Base-by-base conservation (phyloP, 768 basidiomycete genomes). In the Auriscalpium microsporum region DNA sequence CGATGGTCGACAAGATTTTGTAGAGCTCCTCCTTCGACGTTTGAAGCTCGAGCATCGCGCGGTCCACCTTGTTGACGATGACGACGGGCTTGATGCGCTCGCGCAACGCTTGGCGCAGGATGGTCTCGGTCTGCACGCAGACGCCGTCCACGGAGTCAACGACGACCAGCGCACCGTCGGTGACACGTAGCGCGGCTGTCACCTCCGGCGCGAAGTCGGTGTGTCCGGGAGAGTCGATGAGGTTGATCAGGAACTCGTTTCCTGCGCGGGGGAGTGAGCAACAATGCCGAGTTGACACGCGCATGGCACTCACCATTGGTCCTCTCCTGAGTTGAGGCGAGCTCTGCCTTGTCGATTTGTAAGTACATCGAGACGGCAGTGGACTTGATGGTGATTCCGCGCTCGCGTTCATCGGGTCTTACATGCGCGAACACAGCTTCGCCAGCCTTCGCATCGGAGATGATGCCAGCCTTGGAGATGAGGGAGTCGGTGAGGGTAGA, bases 301-400 rank as follows among this genome's bases (percentile, higher is more conserved):
- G 21, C 49, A 37, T 45, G 13, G 54, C 53, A 71, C 80, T 56
- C 63, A 88, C 94, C 93, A 0, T 83, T 82, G 45, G 94, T 96
- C 77, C 96, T 93, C 78, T 99, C 95, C 72, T 90, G 87, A 72
- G 98, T 87, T 54, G 84, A 77, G 10, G 71, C 61, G 33, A 96
- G 67, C 56, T 97, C 91, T 11, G 95, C 94, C 79, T 95, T 91
- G 69, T 79, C 72, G 67, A 99, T 81, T 76, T 93, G 84, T 71
- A 99, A 99, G 76, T 97, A 98, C 95, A 98, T 98, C 57, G 95
- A 95, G 71, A 99, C 96, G 66, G 94, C 95, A 35, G 95, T 98
- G 47, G 94, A 98, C 77, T 99, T 99, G 77, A 99, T 98, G 53
- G 96, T 98, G 68, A 98, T 98, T 78, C 96, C 96, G 73, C 95